These are phyloP conservation scores for Ogataea chonburiensis DNA, from an alignment of 805 yeast genomes.

Conservation along the genomic window DNA sequence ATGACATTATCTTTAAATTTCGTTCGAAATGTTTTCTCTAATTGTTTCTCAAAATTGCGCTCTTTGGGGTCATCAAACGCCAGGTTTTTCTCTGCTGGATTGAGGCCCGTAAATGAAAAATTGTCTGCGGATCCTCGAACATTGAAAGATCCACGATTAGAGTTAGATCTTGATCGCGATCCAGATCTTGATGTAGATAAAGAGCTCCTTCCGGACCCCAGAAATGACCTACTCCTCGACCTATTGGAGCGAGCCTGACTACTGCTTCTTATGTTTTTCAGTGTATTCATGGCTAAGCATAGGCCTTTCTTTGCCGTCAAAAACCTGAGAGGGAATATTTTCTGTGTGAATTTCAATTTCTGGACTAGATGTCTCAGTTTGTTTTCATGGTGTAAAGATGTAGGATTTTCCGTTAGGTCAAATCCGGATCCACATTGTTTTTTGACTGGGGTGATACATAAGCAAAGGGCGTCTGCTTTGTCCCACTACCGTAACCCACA, in stretches of 20 bases:
- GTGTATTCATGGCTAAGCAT: slow-evolving; percentile 38
- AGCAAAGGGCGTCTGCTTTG: too few species aligned
- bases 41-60: slow-evolving; percentile 12
- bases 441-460: too few species aligned
- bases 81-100: slow-evolving; percentile 11
- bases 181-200: slow-evolving; percentile 14
- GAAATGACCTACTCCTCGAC: slow-evolving; percentile 15
- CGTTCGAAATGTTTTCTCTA: slow-evolving; percentile 13
- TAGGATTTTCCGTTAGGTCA: too few species aligned
- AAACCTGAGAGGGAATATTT: background rate
- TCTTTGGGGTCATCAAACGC: slow-evolving; percentile 16
- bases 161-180: slow-evolving; percentile 15
- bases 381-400: too few species aligned
- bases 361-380: too few species aligned
- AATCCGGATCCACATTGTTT: too few species aligned
- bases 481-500: too few species aligned
- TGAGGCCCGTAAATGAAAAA: slow-evolving; percentile 14
- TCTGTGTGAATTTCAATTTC: background rate
- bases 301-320: too few species aligned
- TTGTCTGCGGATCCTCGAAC: slow-evolving; percentile 7
- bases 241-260: slow-evolving; percentile 17
- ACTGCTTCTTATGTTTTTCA: slow-evolving; percentile 8
- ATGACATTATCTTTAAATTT: slow-evolving; percentile 18
- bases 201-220: slow-evolving; percentile 13
- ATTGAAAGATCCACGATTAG: slow-evolving; percentile 9